A percentile compares a stretch with the other conserved stretches of the same genome.
These are phyloP conservation scores for Aschersonia sp. DNA, from an alignment of 2,329 filamentous ascomycete genomes.

Conservation along the genomic window DNA sequence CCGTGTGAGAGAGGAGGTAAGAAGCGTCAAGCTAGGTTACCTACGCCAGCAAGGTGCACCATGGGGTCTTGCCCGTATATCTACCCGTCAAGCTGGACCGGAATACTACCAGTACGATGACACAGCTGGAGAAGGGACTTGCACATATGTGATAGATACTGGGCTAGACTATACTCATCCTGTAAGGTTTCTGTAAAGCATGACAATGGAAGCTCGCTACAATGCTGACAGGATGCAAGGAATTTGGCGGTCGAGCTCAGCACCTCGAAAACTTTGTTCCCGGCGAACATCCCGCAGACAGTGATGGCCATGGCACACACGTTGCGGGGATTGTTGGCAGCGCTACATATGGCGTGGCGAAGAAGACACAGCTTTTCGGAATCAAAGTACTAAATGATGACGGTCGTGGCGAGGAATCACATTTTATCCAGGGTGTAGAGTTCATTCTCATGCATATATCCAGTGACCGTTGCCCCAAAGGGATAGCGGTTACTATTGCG, in stretches of 20 bases:
- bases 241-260: slow-evolving; percentile 25
- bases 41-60: slow-evolving; percentile 17
- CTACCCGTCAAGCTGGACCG: slow-evolving; percentile 10
- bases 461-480: slow-evolving; percentile 19
- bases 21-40: not conserved
- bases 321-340: slow-evolving; percentile 19
- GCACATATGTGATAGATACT: slow-evolving; percentile 28
- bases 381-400: slow-evolving; percentile 22
- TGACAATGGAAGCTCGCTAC: not conserved
- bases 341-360: slow-evolving; percentile 23
- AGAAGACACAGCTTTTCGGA: slow-evolving; percentile 19
- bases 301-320: slow-evolving; percentile 15
- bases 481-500: slow-evolving; percentile 35
- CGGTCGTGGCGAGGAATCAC: slow-evolving; percentile 19
- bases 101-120: slow-evolving; percentile 18
- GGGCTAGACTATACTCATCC: slow-evolving; percentile 19
- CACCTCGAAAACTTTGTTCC: slow-evolving; percentile 18
- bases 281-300: slow-evolving; percentile 11
- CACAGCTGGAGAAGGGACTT: slow-evolving; percentile 18
- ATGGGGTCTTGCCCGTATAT: slow-evolving; percentile 21
- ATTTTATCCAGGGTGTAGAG: slow-evolving; percentile 24
- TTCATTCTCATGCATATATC: slow-evolving; percentile 18
- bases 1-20: not conserved
- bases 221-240: slow-evolving; percentile 4
- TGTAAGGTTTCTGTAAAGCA: slow-evolving; percentile 10